Conservation (phyloP, 2,329 filamentous ascomycete species). For the Paramyrothecium roridum region DNA sequence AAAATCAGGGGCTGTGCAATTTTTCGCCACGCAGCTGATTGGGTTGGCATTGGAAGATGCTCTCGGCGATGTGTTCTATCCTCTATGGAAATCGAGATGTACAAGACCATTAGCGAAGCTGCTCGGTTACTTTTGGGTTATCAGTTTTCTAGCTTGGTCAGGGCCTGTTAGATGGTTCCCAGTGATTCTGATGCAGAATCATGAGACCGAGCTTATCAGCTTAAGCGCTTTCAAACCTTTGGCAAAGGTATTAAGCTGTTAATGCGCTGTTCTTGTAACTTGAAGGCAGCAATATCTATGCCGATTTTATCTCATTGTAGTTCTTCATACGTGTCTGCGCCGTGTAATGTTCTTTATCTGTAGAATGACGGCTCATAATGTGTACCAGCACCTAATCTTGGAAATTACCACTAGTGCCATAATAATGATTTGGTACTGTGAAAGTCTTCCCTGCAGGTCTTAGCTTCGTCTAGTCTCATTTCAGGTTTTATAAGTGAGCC, state of each 20-base stretch:
- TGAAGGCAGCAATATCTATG: no score
- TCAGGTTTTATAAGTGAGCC: no score
- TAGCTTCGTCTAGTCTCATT: no score
- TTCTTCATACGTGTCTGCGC: no score
- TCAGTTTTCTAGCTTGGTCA: conserved; percentile 15
- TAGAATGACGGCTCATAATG: no score
- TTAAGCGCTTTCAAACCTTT: conserved; percentile 10
- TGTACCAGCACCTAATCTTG: no score
- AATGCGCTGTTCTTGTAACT: no score
- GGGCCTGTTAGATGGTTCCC: conserved; percentile 15
- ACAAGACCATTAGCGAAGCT: conserved; percentile 3
- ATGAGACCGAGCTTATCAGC: conserved; percentile 10
- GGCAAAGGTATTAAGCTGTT: neutral
- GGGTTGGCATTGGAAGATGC: conserved; percentile 13
- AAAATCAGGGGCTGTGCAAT: conserved; percentile 13
- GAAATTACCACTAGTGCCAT: no score
- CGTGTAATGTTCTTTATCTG: no score
- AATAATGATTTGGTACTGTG: no score
- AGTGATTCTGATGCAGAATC: conserved; percentile 10
- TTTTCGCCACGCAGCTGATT: conserved; percentile 11
- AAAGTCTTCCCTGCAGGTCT: no score
- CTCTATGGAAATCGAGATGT: conserved; percentile 7
- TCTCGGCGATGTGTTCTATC: conserved; percentile 9
- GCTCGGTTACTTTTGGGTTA: conserved; percentile 14
- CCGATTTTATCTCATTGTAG: no score